Evolutionary conservation across 371 early-diverging fungal species (phyloP).

Genomic region (Rhizopus microsporus): DNA sequence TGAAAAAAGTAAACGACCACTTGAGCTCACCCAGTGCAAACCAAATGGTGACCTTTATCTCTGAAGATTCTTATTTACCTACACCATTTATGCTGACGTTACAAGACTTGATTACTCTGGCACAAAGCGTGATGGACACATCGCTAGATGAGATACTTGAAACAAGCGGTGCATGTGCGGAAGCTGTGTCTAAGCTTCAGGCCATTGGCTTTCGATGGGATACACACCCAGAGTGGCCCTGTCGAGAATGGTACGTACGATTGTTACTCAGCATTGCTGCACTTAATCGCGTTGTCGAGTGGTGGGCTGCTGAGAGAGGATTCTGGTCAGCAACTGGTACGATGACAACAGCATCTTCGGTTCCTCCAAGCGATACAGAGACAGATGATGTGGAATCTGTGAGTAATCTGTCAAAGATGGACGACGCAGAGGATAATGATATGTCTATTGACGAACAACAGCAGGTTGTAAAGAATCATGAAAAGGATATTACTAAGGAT

Average conservation of each 20-base stretch:
- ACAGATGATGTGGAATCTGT: slow-evolving; percentile 28
- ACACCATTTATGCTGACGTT: slow-evolving; percentile 63
- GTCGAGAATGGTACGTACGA: slow-evolving; percentile 59
- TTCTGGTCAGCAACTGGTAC: slow-evolving; percentile 36
- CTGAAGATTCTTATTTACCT: slow-evolving; percentile 63
- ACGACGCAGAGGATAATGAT: slow-evolving; percentile 26
- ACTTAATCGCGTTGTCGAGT: slow-evolving; percentile 61
- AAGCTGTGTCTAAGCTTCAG: slow-evolving; percentile 50
- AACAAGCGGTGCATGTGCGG: slow-evolving; percentile 50
- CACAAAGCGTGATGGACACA: slow-evolving; percentile 60
- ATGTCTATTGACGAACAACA: slow-evolving; percentile 25
- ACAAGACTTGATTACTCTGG: slow-evolving; percentile 57
- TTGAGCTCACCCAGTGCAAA: neutral
- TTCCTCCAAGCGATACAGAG: slow-evolving; percentile 27
- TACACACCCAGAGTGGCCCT: slow-evolving; percentile 59
- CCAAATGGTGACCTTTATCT: slow-evolving; percentile 49
- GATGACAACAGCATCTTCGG: slow-evolving; percentile 7
- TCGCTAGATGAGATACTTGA: slow-evolving; percentile 54
- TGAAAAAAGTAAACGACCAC: neutral
- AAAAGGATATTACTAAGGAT: slow-evolving; percentile 2
- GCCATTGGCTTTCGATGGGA: slow-evolving; percentile 56
- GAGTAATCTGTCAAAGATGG: slow-evolving; percentile 24
- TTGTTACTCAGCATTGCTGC: slow-evolving; percentile 59
- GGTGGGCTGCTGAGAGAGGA: slow-evolving; percentile 63
- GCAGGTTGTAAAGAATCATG: neutral